phyloP scores from a whole-genome alignment of 306 rosid species.

The Rubus parviflorus region DNA sequence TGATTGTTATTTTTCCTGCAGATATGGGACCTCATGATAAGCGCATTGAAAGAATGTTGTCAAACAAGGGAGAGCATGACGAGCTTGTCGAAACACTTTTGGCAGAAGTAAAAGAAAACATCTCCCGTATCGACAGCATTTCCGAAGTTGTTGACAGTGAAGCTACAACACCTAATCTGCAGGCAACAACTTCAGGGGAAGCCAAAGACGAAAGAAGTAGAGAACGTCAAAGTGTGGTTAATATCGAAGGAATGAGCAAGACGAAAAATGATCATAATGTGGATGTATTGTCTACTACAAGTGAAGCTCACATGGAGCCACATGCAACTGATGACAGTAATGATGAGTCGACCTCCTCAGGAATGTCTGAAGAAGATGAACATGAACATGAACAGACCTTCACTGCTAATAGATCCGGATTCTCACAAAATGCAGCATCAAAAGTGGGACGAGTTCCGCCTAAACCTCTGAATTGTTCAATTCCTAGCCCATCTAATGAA shows the following conservation, averaged over 20 bases:
- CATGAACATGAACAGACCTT: slow-evolving; percentile 14
- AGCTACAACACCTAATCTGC: slow-evolving; percentile 8
- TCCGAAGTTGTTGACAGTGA: slow-evolving; percentile 21
- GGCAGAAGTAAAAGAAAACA: slow-evolving; percentile 22
- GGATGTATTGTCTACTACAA: slow-evolving; percentile 32
- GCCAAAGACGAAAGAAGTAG: slow-evolving; percentile 20
- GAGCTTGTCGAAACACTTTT: slow-evolving; percentile 49
- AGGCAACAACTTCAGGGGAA: slow-evolving; percentile 16
- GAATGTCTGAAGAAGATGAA: slow-evolving; percentile 25
- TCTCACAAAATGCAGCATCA: slow-evolving; percentile 21
- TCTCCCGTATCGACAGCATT: not conserved
- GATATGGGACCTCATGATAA: slow-evolving; percentile 61
- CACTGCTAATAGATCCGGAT: slow-evolving; percentile 18
- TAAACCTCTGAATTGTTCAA: slow-evolving; percentile 24
- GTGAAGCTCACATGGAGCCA: slow-evolving; percentile 33
- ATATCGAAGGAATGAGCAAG: slow-evolving; percentile 20
- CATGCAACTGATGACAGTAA: slow-evolving; percentile 25
- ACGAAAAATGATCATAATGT: slow-evolving; percentile 14
- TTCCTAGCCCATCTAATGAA: slow-evolving; percentile 36
- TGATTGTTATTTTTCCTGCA: slow-evolving; percentile 31
- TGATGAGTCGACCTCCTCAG: slow-evolving; percentile 37
- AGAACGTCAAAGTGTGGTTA: slow-evolving; percentile 10
- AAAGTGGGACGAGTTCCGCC: slow-evolving; percentile 23
- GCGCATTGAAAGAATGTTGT: slow-evolving; percentile 52
- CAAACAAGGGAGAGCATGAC: slow-evolving; percentile 53